A percentile compares a stretch with the other conserved stretches of the same genome.
Conservation (phyloP, 176 grass and related monocot genomes). For the Phragmites australis region DNA sequence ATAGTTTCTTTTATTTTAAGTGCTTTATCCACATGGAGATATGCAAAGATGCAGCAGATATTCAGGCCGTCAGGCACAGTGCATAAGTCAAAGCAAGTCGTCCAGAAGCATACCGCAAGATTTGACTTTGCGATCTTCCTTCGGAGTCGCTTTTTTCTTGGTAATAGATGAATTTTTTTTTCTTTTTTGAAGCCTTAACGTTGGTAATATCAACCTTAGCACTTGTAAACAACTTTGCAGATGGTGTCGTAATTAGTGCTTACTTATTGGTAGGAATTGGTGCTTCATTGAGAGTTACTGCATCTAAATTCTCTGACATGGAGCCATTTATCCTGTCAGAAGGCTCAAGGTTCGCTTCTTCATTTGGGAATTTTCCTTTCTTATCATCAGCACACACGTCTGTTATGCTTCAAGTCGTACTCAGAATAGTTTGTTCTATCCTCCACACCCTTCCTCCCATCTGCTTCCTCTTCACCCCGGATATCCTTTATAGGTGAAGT, state of each 20-base stretch:
- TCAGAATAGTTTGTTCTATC: constrained; percentile 37
- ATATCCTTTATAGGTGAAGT: no score
- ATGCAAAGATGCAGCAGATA: constrained; percentile 21
- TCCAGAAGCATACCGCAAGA: constrained; percentile 49
- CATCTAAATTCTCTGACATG: not conserved
- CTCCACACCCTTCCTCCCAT: not conserved
- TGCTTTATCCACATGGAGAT: constrained; percentile 30
- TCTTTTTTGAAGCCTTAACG: constrained; percentile 34
- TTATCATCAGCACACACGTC: constrained; percentile 32
- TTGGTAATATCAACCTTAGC: constrained; percentile 3
- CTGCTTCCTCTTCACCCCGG: constrained; percentile 21
- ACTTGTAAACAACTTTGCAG: constrained; percentile 18
- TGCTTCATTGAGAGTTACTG: not conserved
- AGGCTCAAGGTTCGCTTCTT: constrained; percentile 8
- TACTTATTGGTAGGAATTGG: constrained; percentile 23
- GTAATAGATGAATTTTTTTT: constrained; percentile 25
- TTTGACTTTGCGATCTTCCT: constrained; percentile 30
- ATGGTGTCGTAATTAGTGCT: constrained; percentile 24
- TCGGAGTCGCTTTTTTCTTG: constrained; percentile 42
- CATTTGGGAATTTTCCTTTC: constrained; percentile 13
- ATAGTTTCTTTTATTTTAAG: constrained; percentile 12
- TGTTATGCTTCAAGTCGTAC: not conserved
- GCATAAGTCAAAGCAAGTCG: constrained; percentile 1
- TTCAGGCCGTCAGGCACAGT: not conserved
- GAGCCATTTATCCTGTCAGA: constrained; percentile 16